Conservation (phyloP, 2,329 filamentous ascomycete genomes). For the Microsporum canis region DNA sequence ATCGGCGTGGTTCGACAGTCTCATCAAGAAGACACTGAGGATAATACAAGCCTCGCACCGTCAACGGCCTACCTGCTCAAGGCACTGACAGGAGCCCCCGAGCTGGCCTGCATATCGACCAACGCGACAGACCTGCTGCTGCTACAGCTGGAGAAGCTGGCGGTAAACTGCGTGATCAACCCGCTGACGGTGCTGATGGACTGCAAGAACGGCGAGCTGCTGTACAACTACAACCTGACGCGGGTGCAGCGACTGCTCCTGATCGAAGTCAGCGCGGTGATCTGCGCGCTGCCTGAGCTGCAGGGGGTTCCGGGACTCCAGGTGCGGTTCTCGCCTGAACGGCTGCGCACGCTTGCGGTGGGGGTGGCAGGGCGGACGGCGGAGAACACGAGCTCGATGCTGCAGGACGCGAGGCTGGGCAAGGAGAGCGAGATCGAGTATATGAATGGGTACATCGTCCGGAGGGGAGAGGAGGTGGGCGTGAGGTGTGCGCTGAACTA, state of each 20-base stretch:
- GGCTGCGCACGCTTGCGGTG: constrained; percentile 51
- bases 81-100: constrained; percentile 50
- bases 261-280: constrained; percentile 60
- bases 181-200: constrained; percentile 71
- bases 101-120: constrained; percentile 50
- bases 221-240: constrained; percentile 54
- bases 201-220: constrained; percentile 58
- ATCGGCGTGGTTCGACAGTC: constrained; percentile 38
- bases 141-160: constrained; percentile 66
- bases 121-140: constrained; percentile 53
- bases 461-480: constrained; percentile 58
- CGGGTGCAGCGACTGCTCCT: constrained; percentile 60
- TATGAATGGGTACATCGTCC: constrained; percentile 78
- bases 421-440: constrained; percentile 65
- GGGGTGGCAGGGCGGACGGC: constrained; percentile 45
- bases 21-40: constrained; percentile 10
- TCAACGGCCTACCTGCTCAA: constrained; percentile 51
- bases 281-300: constrained; percentile 64
- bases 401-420: constrained; percentile 52
- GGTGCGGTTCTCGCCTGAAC: constrained; percentile 47
- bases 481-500: constrained; percentile 63
- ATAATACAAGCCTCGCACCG: constrained; percentile 14
- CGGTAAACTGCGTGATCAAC: constrained; percentile 66
- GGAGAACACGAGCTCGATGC: constrained; percentile 54
- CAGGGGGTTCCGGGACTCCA: constrained; percentile 48